Evolutionary conservation across 2,329 filamentous ascomycete genomes (phyloP), one percentile per base, ranked within the genome.

Genomic region (Pseudogymnoascus sp.): DNA sequence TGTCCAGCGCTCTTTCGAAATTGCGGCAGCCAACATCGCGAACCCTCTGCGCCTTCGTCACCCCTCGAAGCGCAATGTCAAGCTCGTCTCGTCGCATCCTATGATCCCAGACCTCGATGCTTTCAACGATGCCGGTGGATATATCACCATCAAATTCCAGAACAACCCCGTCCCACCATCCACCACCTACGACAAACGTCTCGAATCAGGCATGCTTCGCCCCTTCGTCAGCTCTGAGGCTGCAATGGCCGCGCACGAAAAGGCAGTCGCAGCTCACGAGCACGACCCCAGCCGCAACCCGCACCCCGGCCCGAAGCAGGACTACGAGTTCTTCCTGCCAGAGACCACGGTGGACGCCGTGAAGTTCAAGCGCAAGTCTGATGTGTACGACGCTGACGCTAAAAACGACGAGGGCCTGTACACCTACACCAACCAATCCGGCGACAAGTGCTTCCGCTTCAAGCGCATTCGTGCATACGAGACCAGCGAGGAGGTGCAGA

Each of bases 111-210:
- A 90, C 70, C 79, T 87, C 45, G 83, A 87, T 65, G 83, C 85
- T n/a, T 88, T 88, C 77, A 85, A 86, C 60, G 87, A 90, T 73
- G 84, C 83, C 2, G 86, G 87, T 63, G 85, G 86, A 66, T 90
- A 89, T 71, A 83, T 88, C 67, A 85, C 86, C 13, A 80, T 89
- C 77, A 89, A 89, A 75, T 89, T 89, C 75, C 81, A 81, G 62
- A 85, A 82, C 68, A 87, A 87, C 72, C 87, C 87, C 3, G 82
- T 89, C 28, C 77, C 81, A 8, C 77, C 79, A 63, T 77, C 76
- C 48, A 77, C 71, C 57, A 75, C 76, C 51, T 89, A 87, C 73
- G 85, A 88, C 72, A 78, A 77, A 60, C 85, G 87, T 39, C 79
- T 90, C 25, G 80, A 87, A 57, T 82, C 80, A 69, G 83, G 83